These are phyloP conservation scores for Paxillus ammoniavirescens DNA, from an alignment of 768 basidiomycete genomes.

Conservation along the genomic window DNA sequence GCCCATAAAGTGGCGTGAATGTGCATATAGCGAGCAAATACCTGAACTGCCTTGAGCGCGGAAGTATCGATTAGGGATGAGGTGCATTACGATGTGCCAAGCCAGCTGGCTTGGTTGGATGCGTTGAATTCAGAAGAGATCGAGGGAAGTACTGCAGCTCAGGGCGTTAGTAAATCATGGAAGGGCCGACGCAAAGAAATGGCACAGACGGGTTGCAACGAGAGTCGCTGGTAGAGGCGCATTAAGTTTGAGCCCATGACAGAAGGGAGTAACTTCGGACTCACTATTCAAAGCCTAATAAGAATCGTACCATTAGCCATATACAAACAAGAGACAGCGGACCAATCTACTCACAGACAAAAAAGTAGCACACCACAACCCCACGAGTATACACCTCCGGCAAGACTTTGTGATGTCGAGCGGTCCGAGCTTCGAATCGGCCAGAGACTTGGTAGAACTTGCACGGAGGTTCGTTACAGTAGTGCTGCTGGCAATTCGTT, in stretches of 20 bases:
- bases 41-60: conserved; percentile 30
- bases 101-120: conserved; percentile 72
- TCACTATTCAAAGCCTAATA: not conserved
- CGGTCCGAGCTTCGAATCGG: conserved; percentile 37
- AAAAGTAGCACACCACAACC: conserved; percentile 63
- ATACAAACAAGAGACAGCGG: not conserved
- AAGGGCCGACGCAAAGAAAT: not conserved
- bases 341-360: conserved; percentile 48
- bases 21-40: conserved; percentile 77
- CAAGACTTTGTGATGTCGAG: conserved; percentile 52
- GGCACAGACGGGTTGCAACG: conserved; percentile 60
- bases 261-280: not conserved
- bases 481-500: not conserved
- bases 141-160: conserved; percentile 53
- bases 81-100: conserved; percentile 57
- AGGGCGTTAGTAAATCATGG: not conserved
- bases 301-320: not conserved
- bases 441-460: not conserved
- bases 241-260: not conserved
- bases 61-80: not conserved
- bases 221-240: conserved; percentile 48
- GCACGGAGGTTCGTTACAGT: not conserved
- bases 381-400: conserved; percentile 59
- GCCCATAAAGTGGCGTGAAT: conserved; percentile 78
- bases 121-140: conserved; percentile 72